Conservation (phyloP, 805 yeast genomes). For the Saturnispora sanitii region DNA sequence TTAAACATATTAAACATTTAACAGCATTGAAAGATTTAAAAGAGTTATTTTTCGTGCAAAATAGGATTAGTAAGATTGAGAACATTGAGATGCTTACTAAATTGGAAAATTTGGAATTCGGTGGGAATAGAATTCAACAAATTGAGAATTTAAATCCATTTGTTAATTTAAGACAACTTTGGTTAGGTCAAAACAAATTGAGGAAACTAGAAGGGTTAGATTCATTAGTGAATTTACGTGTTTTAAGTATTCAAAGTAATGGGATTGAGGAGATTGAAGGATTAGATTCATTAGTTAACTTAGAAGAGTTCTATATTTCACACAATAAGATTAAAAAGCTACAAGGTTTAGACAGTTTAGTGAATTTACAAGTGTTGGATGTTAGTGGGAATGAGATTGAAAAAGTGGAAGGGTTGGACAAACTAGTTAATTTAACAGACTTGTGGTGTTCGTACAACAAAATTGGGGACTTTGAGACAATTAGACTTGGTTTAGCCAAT, state of each 20-base stretch:
- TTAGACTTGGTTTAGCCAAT: slow-evolving; percentile 53
- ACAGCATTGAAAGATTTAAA: slow-evolving; percentile 51
- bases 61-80: slow-evolving; percentile 65
- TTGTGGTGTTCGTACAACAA: slow-evolving; percentile 85
- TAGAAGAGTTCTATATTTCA: slow-evolving; percentile 82
- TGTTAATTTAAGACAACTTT: slow-evolving; percentile 56
- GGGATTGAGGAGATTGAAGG: slow-evolving; percentile 72
- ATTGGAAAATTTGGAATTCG: slow-evolving; percentile 70
- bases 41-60: slow-evolving; percentile 79
- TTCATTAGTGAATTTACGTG: slow-evolving; percentile 49
- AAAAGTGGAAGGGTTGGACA: slow-evolving; percentile 53
- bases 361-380: slow-evolving; percentile 64
- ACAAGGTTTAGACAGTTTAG: slow-evolving; percentile 67
- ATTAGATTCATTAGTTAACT: slow-evolving; percentile 53
- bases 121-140: slow-evolving; percentile 67
- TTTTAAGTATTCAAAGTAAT: slow-evolving; percentile 85
- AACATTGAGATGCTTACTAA: slow-evolving; percentile 47
- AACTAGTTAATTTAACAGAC: slow-evolving; percentile 69
- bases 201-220: slow-evolving; percentile 51
- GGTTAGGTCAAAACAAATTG: slow-evolving; percentile 89
- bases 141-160: slow-evolving; percentile 52
- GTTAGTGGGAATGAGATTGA: slow-evolving; percentile 65
- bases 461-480: slow-evolving; percentile 56
- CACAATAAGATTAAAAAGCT: slow-evolving; percentile 70
- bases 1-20: slow-evolving; percentile 74